These are phyloP conservation scores for Aspergillus proliferans DNA, from an alignment of 2,329 filamentous ascomycete genomes.

Conservation along the genomic window DNA sequence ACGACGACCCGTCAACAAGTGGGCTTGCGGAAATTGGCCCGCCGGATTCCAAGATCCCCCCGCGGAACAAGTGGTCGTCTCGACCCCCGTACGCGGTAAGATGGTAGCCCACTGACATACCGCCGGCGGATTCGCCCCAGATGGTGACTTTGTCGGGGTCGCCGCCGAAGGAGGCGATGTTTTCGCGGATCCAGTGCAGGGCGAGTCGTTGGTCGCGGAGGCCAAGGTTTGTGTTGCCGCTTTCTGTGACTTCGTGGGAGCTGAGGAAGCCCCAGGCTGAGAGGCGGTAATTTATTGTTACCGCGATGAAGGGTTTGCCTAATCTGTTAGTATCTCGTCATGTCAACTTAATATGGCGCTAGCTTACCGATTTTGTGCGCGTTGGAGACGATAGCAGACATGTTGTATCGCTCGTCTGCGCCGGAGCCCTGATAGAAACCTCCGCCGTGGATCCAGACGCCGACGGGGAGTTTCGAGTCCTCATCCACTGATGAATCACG, in stretches of 20 bases:
- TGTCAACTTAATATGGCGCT: too few relatives aligned
- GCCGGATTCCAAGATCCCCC: conserved; percentile 47
- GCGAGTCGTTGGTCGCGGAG: conserved; percentile 32
- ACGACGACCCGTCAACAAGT: conserved; percentile 30
- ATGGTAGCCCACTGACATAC: conserved; percentile 45
- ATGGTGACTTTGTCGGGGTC: conserved; percentile 32
- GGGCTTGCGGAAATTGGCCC: conserved; percentile 45
- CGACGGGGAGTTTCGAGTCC: conserved; percentile 46
- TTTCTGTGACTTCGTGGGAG: conserved; percentile 37
- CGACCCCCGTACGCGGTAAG: conserved; percentile 50
- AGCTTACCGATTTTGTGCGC: conserved; percentile 43
- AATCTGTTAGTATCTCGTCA: too few relatives aligned
- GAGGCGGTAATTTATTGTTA: conserved; percentile 51
- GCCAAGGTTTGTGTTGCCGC: conserved; percentile 54
- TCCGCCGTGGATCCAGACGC: conserved; percentile 58
- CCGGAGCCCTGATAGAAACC: conserved; percentile 47
- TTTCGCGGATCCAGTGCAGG: conserved; percentile 33
- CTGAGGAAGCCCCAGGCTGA: conserved; percentile 50
- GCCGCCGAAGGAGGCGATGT: conserved; percentile 30
- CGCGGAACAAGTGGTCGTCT: conserved; percentile 50
- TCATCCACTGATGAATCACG: conserved; percentile 39
- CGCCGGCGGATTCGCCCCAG: conserved; percentile 55
- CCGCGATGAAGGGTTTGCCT: conserved; percentile 48
- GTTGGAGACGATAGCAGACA: conserved; percentile 53
- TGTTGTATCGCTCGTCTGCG: conserved; percentile 55